Conservation (phyloP, 1,139 yeast genomes). For the Chernovozyma aurita region DNA sequence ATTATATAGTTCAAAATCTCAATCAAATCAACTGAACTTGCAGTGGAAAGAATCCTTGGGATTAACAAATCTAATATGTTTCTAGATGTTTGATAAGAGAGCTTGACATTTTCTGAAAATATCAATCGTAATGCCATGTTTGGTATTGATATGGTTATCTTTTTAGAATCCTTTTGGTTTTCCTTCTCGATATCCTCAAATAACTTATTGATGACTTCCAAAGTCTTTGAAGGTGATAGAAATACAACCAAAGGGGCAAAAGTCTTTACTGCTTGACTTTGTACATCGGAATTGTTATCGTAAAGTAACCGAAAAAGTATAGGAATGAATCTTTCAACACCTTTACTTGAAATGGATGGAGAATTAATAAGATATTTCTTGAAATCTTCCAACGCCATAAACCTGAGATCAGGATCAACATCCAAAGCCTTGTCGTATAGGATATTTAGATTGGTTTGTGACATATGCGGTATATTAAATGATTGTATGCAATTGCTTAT, state of each 20-base stretch:
- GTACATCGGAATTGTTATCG: slow-evolving; percentile 73
- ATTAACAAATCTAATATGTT: slow-evolving; percentile 19
- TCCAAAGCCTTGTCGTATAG: slow-evolving; percentile 51
- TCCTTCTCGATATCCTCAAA: slow-evolving; percentile 20
- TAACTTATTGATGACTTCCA: slow-evolving; percentile 22
- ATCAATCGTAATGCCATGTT: slow-evolving; percentile 69
- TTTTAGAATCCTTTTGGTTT: slow-evolving; percentile 23
- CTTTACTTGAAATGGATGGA: slow-evolving; percentile 19
- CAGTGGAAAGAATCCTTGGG: slow-evolving; percentile 17
- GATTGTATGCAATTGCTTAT: slow-evolving; percentile 2
- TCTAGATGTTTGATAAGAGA: slow-evolving; percentile 18
- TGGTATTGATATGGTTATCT: slow-evolving; percentile 59
- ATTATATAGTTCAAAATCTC: slow-evolving; percentile 62
- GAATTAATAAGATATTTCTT: slow-evolving; percentile 36
- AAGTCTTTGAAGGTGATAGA: slow-evolving; percentile 21
- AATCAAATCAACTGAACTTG: slow-evolving; percentile 50
- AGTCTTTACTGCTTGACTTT: slow-evolving; percentile 68
- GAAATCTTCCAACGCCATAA: slow-evolving; percentile 82
- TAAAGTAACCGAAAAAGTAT: slow-evolving; percentile 50
- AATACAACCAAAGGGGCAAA: slow-evolving; percentile 38
- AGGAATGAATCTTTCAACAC: slow-evolving; percentile 39
- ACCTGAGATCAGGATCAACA: slow-evolving; percentile 79
- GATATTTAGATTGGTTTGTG: slow-evolving; percentile 18
- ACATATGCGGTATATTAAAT: slow-evolving; percentile 5
- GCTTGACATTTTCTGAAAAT: slow-evolving; percentile 28